Percentiles rank a stretch among this genome's conserved stretches.
Conservation (phyloP, 805 yeast species). For the Ogataea neopini region DNA sequence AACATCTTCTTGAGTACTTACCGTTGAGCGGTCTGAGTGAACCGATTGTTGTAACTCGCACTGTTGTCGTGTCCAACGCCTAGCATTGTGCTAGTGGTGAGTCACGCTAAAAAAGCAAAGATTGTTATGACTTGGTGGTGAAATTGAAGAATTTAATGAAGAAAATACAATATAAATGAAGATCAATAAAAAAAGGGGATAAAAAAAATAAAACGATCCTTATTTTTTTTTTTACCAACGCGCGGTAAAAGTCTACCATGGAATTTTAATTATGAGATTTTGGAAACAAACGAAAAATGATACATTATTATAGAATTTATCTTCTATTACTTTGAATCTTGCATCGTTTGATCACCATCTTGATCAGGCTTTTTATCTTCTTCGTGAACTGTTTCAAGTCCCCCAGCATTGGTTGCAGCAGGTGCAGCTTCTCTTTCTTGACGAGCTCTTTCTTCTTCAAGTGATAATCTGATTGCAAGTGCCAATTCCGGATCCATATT, state of each 20-base stretch:
- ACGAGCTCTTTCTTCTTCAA: conserved; percentile 92
- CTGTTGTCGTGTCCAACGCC: conserved; percentile 19
- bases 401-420: conserved; percentile 13
- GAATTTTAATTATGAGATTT: background rate
- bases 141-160: background rate
- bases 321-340: conserved; percentile 20
- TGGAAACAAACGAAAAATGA: conserved; percentile 2
- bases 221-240: conserved; percentile 13
- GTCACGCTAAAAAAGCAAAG: conserved; percentile 6
- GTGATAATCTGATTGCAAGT: conserved; percentile 87
- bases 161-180: too few species aligned
- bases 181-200: background rate
- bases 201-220: background rate
- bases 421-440: conserved; percentile 68
- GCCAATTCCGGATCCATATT: conserved; percentile 97
- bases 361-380: conserved; percentile 21
- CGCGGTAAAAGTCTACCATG: conserved; percentile 15
- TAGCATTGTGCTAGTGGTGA: conserved; percentile 17
- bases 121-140: background rate
- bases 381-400: conserved; percentile 25
- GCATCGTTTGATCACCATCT: conserved; percentile 16
- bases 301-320: background rate
- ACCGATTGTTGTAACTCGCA: conserved; percentile 9
- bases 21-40: conserved; percentile 14
- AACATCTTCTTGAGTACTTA: conserved; percentile 5